Base-by-base conservation (phyloP, 305 asterid genomes). In the Solanum hybrid region DNA sequence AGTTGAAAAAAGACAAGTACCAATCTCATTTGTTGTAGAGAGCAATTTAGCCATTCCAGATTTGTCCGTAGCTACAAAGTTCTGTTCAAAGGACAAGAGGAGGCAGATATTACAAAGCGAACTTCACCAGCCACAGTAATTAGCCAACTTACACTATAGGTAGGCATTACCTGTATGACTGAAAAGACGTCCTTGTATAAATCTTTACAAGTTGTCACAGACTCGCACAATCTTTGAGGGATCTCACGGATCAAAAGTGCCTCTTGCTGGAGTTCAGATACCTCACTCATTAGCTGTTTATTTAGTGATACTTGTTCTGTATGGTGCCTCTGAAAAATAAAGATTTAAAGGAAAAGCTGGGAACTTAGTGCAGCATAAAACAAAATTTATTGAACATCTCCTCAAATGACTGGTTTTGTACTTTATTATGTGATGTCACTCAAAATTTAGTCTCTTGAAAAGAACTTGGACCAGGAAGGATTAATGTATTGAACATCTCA, bases 211-310 rank as follows among this genome's bases (percentile, higher is more conserved):
- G 88, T 91, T 75, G 93, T 84, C 89, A 96, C 94, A 40, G 96
- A 89, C 88, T 91, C 94, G 42, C 92, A 90, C 78, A 96, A 93
- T 90, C 89, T 91, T 90, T 87, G 91, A 89, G 97, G 98, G 91
- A 96, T 90, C 89, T 91, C 93, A 77, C 73, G 94, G 79, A 94
- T 88, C 37, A 85, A 91, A 81, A 88, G 73, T 88, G 92, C 93
- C 94, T 95, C 97, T 88, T 94, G 92, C 88, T 93, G 96, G 86
- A 96, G 96, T 89, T 91, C 95, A 88, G 95, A 91, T 69, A 92
- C 89, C 88, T 96, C 95, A 86, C 91, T 89, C 86, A 92, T 89
- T 88, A 96, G 92, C 91, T 94, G 94, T 84, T 91, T 89, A 88
- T 93, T 96, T 91, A 93, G 87, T 34, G 94, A 92, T 77, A 88